phyloP scores from a whole-genome alignment of 768 basidiomycete species.

The Chlorophyllum brunneum region DNA sequence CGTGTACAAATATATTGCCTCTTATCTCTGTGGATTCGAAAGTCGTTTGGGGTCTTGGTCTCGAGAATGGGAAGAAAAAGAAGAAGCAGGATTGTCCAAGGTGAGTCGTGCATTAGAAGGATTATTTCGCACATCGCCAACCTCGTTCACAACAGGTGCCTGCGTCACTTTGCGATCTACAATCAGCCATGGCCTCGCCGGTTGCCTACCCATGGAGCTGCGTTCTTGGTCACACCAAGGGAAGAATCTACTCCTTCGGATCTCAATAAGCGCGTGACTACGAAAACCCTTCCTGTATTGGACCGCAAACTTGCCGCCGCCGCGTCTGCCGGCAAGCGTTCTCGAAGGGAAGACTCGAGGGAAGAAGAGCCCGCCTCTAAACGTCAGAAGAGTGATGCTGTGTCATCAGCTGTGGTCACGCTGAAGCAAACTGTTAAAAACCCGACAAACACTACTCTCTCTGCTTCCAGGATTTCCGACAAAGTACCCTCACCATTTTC shows the following conservation, averaged over 20 bases:
- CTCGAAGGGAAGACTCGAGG: constrained; percentile 19
- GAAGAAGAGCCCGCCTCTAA: constrained; percentile 41
- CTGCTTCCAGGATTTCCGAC: constrained; percentile 6
- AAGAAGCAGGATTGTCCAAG: constrained; percentile 73
- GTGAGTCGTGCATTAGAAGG: constrained; percentile 35
- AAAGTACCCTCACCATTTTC: neutral
- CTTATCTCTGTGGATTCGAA: constrained; percentile 73
- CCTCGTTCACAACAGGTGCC: constrained; percentile 45
- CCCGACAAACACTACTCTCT: constrained; percentile 11
- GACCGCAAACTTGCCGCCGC: constrained; percentile 53
- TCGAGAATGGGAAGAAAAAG: constrained; percentile 51
- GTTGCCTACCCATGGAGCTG: constrained; percentile 41
- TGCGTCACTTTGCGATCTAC: constrained; percentile 81
- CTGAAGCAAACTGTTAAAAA: constrained; percentile 21
- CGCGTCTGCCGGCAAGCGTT: constrained; percentile 27
- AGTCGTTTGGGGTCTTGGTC: constrained; percentile 68
- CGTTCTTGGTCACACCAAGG: constrained; percentile 44
- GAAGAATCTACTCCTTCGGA: constrained; percentile 49
- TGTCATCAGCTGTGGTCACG: constrained; percentile 17
- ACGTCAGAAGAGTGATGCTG: constrained; percentile 36
- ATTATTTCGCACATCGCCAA: neutral
- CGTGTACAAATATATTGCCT: constrained; percentile 67
- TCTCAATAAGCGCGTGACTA: constrained; percentile 44
- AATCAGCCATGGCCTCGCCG: constrained; percentile 68
- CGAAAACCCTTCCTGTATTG: constrained; percentile 44